phyloP scores from a whole-genome alignment of 2,329 filamentous ascomycete genomes.

The Diplodia intermedia region DNA sequence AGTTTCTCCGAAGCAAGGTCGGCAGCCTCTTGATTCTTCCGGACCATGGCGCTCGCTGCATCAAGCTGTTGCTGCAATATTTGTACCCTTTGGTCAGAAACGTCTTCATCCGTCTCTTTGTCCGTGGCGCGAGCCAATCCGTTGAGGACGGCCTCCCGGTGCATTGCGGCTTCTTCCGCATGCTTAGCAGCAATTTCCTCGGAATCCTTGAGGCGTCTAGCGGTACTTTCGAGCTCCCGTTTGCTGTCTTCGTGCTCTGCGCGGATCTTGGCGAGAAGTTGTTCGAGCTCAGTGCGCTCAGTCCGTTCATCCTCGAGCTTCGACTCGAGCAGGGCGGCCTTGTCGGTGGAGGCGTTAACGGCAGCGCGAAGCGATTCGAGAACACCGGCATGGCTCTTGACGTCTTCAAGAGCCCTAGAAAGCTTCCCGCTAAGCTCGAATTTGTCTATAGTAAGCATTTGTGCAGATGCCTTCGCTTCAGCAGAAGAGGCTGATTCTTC shows the following conservation, averaged over 20 bases:
- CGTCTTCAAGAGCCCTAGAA: slow-evolving; percentile 69
- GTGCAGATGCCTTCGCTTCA: slow-evolving; percentile 76
- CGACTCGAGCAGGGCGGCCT: slow-evolving; percentile 76
- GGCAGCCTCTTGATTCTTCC: slow-evolving; percentile 87
- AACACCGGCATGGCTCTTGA: slow-evolving; percentile 72
- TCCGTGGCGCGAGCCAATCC: slow-evolving; percentile 71
- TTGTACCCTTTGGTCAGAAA: slow-evolving; percentile 69
- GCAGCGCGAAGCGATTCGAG: slow-evolving; percentile 79
- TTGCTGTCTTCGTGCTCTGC: slow-evolving; percentile 82
- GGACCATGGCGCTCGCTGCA: slow-evolving; percentile 78
- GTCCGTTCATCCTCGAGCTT: slow-evolving; percentile 83
- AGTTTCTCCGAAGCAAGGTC: slow-evolving; percentile 87
- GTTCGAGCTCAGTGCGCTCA: slow-evolving; percentile 76
- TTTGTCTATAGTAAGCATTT: slow-evolving; percentile 85
- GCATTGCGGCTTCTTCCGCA: slow-evolving; percentile 83
- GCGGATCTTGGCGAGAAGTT: slow-evolving; percentile 76
- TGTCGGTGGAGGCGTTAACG: slow-evolving; percentile 78
- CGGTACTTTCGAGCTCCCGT: slow-evolving; percentile 76
- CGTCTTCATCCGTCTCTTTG: slow-evolving; percentile 52
- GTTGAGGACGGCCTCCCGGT: slow-evolving; percentile 80
- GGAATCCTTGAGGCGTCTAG: slow-evolving; percentile 78
- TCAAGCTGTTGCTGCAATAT: slow-evolving; percentile 82
- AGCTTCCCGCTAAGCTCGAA: slow-evolving; percentile 74
- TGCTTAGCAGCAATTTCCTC: slow-evolving; percentile 89
- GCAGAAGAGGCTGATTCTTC: slow-evolving; percentile 80